These are phyloP conservation scores for Potentilla sterilis DNA, from an alignment of 306 rosid species.

Conservation along the genomic window DNA sequence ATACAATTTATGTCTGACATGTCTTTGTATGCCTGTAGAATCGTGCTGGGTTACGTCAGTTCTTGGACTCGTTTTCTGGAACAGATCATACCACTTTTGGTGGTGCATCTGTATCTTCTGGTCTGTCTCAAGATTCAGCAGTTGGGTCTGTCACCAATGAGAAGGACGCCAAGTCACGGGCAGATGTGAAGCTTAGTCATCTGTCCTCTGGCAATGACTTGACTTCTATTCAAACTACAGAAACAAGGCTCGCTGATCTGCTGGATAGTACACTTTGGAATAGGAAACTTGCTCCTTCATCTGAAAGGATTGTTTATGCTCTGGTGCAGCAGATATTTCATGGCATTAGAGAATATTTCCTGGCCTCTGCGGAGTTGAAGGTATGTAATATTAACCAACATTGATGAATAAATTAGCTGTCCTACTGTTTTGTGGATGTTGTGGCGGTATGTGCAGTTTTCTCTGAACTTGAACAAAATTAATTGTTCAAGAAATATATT, in stretches of 20 bases:
- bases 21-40: slow-evolving; percentile 52
- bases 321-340: slow-evolving; percentile 96
- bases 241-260: slow-evolving; percentile 94
- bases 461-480: background rate
- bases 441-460: background rate
- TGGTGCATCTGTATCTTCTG: slow-evolving; percentile 39
- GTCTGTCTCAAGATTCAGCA: slow-evolving; percentile 48
- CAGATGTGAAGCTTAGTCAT: slow-evolving; percentile 92
- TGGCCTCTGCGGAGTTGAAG: slow-evolving; percentile 95
- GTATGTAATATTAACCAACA: slow-evolving; percentile 42
- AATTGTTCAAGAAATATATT: background rate
- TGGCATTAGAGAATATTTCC: slow-evolving; percentile 90
- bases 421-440: background rate
- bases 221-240: slow-evolving; percentile 58
- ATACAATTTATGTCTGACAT: slow-evolving; percentile 3
- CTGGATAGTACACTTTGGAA: slow-evolving; percentile 98
- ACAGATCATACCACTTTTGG: slow-evolving; percentile 58
- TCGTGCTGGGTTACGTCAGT: slow-evolving; percentile 92
- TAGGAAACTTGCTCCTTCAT: slow-evolving; percentile 95
- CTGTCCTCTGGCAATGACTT: slow-evolving; percentile 78
- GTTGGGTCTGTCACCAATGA: slow-evolving; percentile 51
- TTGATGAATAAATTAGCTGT: slow-evolving; percentile 1
- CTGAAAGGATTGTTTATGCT: slow-evolving; percentile 95
- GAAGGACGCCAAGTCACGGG: slow-evolving; percentile 63
- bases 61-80: slow-evolving; percentile 94